A percentile compares a stretch with the other conserved stretches of the same genome.
Conservation (phyloP, 2,329 filamentous ascomycete genomes). For the Aspergillaceae sp. region DNA sequence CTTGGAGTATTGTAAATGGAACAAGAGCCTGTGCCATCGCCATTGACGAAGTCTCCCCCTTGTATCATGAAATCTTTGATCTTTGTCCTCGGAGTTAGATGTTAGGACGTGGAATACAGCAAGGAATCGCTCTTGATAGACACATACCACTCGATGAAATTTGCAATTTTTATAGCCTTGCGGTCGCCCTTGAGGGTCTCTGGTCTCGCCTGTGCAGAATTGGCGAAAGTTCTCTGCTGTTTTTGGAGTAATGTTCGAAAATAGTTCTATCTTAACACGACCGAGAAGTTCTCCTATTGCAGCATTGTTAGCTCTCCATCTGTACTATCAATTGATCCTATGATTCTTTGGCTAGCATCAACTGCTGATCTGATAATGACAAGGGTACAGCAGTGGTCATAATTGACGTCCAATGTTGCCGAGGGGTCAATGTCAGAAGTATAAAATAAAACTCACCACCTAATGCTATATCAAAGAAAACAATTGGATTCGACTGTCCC, state of each 20-base stretch:
- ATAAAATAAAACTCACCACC: not conserved
- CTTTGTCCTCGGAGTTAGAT: conserved; percentile 35
- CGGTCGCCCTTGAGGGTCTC: conserved; percentile 64
- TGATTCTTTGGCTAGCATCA: not conserved
- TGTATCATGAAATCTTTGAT: conserved; percentile 98
- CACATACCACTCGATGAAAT: conserved; percentile 81
- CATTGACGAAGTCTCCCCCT: conserved; percentile 89
- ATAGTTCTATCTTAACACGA: conserved; percentile 83
- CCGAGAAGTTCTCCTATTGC: conserved; percentile 69
- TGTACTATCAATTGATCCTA: too few relatives aligned
- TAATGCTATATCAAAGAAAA: not conserved
- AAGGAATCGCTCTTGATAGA: not conserved
- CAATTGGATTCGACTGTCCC: not conserved
- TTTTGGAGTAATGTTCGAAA: conserved; percentile 70
- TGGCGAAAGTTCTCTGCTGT: conserved; percentile 96
- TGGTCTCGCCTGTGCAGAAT: conserved; percentile 90
- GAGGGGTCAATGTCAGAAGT: too few relatives aligned
- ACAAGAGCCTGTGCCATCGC: conserved; percentile 80
- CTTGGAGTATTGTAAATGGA: conserved; percentile 78
- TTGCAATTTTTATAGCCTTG: conserved; percentile 92
- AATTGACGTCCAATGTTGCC: too few relatives aligned
- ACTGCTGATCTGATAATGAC: too few relatives aligned
- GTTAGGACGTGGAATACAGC: not conserved
- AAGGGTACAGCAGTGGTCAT: not conserved
- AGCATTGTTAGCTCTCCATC: too few relatives aligned